phyloP scores from a whole-genome alignment of 176 grass and related monocot genomes.

The Areca catechu region DNA sequence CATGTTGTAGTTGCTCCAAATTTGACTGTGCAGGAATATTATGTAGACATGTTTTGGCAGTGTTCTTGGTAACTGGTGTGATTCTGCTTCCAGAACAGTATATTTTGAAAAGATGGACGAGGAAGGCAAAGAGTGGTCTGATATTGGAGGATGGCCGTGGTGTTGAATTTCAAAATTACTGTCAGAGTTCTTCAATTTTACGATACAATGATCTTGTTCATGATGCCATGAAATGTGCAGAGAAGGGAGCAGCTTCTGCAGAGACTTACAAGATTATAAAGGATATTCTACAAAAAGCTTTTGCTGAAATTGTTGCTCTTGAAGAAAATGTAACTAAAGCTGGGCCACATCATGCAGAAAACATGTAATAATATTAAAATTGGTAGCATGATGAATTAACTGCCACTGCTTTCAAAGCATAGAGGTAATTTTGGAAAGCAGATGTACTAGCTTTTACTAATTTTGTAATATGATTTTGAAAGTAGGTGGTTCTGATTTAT shows the following conservation, averaged over 20 bases:
- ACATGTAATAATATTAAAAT: background rate
- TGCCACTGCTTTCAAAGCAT: too few species aligned
- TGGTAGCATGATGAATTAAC: too few species aligned
- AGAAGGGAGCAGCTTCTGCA: slow-evolving; percentile 67
- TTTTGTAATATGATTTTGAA: too few species aligned
- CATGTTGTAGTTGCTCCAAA: slow-evolving; percentile 73
- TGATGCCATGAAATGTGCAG: slow-evolving; percentile 54
- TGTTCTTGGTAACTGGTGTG: slow-evolving; percentile 46
- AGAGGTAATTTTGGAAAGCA: too few species aligned
- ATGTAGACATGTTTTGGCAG: slow-evolving; percentile 73
- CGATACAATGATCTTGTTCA: slow-evolving; percentile 69
- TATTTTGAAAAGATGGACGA: slow-evolving; percentile 73
- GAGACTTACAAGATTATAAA: slow-evolving; percentile 58
- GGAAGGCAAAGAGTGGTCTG: slow-evolving; percentile 54
- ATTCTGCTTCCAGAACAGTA: slow-evolving; percentile 59
- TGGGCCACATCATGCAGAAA: slow-evolving; percentile 9
- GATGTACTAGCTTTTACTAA: too few species aligned
- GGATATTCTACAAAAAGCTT: slow-evolving; percentile 47
- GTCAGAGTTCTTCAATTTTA: slow-evolving; percentile 28
- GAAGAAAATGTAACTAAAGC: slow-evolving; percentile 39
- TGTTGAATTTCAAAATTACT: slow-evolving; percentile 33
- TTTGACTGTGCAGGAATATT: slow-evolving; percentile 61
- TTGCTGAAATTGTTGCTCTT: slow-evolving; percentile 49
- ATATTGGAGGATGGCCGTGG: slow-evolving; percentile 28
- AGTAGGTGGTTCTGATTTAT: too few species aligned